Evolutionary conservation across 73 alveolate genomes (phyloP).

Genomic region (Paramecium sonneborni): DNA sequence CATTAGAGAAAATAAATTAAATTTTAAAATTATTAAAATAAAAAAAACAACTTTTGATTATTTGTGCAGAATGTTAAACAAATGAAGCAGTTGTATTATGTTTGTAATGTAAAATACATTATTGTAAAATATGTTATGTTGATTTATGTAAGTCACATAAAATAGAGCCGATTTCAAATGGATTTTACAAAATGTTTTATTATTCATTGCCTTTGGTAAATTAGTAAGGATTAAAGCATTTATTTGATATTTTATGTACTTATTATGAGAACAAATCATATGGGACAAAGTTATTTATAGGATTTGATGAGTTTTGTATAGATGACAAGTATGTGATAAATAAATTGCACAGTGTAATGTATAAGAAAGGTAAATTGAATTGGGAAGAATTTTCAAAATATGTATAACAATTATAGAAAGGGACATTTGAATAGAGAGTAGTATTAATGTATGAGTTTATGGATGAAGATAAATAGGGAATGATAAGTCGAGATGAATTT

Average conservation of each 20-base stretch:
- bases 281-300: not conserved
- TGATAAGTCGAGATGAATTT: not conserved
- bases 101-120: constrained; percentile 34
- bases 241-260: not conserved
- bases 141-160: constrained; percentile 12
- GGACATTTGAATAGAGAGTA: not conserved
- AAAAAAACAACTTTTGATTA: not conserved
- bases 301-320: not conserved
- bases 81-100: constrained; percentile 43
- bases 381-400: not conserved
- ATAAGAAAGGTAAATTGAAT: not conserved
- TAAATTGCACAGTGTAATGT: not conserved
- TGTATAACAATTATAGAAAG: not conserved
- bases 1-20: not conserved
- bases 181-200: not conserved
- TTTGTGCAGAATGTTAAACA: constrained; percentile 43
- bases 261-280: constrained; percentile 1
- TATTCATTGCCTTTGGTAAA: not conserved
- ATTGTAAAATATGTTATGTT: constrained; percentile 29
- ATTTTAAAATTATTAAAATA: not conserved
- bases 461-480: not conserved
- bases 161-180: constrained; percentile 18
- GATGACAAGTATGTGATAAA: not conserved
- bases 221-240: not conserved
- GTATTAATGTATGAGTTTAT: not conserved